These are phyloP conservation scores for Yamadazyma sp. DNA, from an alignment of 1,139 yeast genomes.

Conservation along the genomic window DNA sequence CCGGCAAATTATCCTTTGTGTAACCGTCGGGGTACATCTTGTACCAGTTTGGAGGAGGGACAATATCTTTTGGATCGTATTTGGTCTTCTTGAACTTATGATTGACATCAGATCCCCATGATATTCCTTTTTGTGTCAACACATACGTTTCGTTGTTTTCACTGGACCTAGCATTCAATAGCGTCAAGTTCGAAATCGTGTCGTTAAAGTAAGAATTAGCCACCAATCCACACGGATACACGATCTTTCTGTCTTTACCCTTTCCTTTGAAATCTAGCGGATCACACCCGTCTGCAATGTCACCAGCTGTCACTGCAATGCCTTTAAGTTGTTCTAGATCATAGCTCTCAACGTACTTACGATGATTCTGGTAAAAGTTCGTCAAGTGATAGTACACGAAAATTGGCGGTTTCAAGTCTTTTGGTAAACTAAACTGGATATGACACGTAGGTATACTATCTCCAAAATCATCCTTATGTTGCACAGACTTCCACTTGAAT, in stretches of 20 bases:
- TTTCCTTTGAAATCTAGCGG: constrained; percentile 47
- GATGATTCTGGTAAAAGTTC: constrained; percentile 74
- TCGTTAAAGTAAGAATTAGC: constrained; percentile 94
- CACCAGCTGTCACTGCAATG: constrained; percentile 48
- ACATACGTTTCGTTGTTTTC: constrained; percentile 48
- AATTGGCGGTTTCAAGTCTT: constrained; percentile 57
- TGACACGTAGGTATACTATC: constrained; percentile 46
- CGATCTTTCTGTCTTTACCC: constrained; percentile 37
- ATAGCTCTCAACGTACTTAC: constrained; percentile 71
- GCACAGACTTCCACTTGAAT: constrained; percentile 56
- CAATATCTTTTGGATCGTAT: constrained; percentile 70
- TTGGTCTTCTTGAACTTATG: constrained; percentile 74
- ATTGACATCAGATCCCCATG: constrained; percentile 81
- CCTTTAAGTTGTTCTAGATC: constrained; percentile 69
- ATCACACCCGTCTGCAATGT: constrained; percentile 54
- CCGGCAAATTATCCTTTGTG: constrained; percentile 80
- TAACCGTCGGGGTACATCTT: constrained; percentile 87
- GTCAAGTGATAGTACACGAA: constrained; percentile 69
- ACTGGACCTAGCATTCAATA: constrained; percentile 41
- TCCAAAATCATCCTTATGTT: constrained; percentile 33
- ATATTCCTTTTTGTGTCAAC: constrained; percentile 70
- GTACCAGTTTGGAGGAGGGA: constrained; percentile 95
- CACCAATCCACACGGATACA: constrained; percentile 92
- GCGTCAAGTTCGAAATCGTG: constrained; percentile 57
- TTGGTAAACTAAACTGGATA: constrained; percentile 59